Conservation (phyloP, 306 rosid genomes). For the Clitoria ternatea region DNA sequence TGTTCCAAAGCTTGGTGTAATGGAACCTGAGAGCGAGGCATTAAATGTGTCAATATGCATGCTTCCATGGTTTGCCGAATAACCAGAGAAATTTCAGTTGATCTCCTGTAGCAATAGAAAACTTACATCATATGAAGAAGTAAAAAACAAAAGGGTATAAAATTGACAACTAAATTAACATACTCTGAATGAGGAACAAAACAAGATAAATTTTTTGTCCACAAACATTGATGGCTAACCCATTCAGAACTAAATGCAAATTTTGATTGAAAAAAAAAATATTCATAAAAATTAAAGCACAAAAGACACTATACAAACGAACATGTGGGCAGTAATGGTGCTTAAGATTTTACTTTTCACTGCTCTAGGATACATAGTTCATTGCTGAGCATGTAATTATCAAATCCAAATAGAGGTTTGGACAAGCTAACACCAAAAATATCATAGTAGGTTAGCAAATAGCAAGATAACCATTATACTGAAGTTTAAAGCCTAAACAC, state of each 20-base stretch:
- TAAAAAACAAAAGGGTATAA: neutral
- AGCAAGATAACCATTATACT: neutral
- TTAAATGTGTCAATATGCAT: slow-evolving; percentile 71
- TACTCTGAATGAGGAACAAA: neutral
- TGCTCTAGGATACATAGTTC: neutral
- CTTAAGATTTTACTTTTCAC: neutral
- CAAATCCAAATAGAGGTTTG: neutral
- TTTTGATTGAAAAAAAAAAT: neutral
- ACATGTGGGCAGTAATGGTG: neutral
- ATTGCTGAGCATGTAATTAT: neutral
- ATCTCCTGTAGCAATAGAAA: slow-evolving; percentile 57
- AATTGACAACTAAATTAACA: slow-evolving; percentile 10
- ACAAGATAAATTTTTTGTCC: neutral
- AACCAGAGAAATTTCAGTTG: slow-evolving; percentile 88
- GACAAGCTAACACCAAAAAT: neutral
- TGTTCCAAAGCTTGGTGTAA: slow-evolving; percentile 15
- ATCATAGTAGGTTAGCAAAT: neutral
- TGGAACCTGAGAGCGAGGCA: slow-evolving; percentile 91
- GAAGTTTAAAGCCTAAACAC: too few relatives aligned
- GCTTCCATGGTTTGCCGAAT: slow-evolving; percentile 92
- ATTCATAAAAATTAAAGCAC: neutral
- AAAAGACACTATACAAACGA: neutral
- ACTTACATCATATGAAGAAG: slow-evolving; percentile 15
- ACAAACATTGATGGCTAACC: neutral
- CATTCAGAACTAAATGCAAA: neutral